Evolutionary conservation across 73 alveolate species (phyloP), one percentile per base, ranked within the genome.

Genomic region (Paramecium primaurelia): DNA sequence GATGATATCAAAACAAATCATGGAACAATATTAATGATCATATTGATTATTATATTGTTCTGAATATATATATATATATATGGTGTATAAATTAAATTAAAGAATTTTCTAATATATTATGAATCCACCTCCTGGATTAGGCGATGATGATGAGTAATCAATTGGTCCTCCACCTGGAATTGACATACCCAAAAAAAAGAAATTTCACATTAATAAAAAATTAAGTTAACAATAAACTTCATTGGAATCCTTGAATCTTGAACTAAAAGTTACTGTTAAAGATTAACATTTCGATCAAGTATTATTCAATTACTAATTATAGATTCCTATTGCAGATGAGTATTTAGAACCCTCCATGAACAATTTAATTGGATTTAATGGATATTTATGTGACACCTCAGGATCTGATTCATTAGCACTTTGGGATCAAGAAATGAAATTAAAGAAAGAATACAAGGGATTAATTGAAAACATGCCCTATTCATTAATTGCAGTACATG

Each of bases 151-250:
- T 49, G 86, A 69, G 2, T 6, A 28, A 30, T 6, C 86, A 9
- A 77, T 77, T 34, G 89, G 89, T 38, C 73, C 73, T 20, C 73
- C 89, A 16, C 89, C 89, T 40, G 89, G 89, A 7, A 40, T 77
- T 2, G 64, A 77, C 18, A 34, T 34, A 22, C 86, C 86, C 11
- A 20, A 34, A 59, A 77, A 77, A 42, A 16, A 40, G 71, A 26
- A 77, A 42, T n/a, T 22, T 34, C 71, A 58, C 44, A 77, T 34
- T n/a, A 71, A 34, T 11, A 30, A 20, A 16, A 71, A 71, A 30
- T 34, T 25, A 34, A 9, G 32, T 11, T 71, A 32, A 30, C 47
- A 26, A 28, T 18, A 71, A 3, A 9, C 89, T 14, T 77, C 89
- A 40, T 77, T 77, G 71, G 89, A 77, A 77, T 18, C 40, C 18